Evolutionary conservation across 257 asterid species (phyloP), one percentile per base, ranked within the genome.

Genomic region (Craterostigma plantagineum): DNA sequence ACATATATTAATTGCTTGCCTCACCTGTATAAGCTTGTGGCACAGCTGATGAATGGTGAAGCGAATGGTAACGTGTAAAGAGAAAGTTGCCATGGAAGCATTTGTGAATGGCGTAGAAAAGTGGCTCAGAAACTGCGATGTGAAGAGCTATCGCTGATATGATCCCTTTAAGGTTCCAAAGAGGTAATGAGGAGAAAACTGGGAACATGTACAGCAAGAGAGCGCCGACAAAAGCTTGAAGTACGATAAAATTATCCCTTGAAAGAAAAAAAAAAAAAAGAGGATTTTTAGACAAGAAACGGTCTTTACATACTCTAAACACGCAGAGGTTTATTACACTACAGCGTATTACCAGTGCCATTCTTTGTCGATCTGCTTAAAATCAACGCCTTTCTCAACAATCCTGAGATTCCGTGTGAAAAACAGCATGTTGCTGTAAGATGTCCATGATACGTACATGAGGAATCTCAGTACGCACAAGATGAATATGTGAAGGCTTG

Each of bases 161-260:
- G 37, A 77, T 40, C 14, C 94, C 94, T 10, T 42, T 69, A 42
- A 43, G 51, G 67, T 73, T 58, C 92, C 92, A 86, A 0, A 44
- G 3, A 14, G 92, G 73, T 23, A 63, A 30, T 49, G 56, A 41
- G 15, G 47, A 67, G 39, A 54, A 50, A n/a, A 40, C 38, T 14
- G 79, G 77, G 36, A 63, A 72, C 35, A 46, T 45, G 63, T 59
- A 58, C 41, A 61, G 27, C 44, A 66, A 59, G 42, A 81, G 18
- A 27, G 67, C 71, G 43, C 71, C 77, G 33, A 69, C 63, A 7
- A 69, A 35, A 3, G 84, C 92, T 67, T 86, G 92, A 46, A 86
- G 84, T 16, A 81, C 43, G 14, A 86, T 54, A 49, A 86, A 81
- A 49, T 81, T 86, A 39, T 86, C 96, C 94, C 96, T 86, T n/a